phyloP scores from a whole-genome alignment of 257 asterid species.

The Schizonepeta tenuifolia region DNA sequence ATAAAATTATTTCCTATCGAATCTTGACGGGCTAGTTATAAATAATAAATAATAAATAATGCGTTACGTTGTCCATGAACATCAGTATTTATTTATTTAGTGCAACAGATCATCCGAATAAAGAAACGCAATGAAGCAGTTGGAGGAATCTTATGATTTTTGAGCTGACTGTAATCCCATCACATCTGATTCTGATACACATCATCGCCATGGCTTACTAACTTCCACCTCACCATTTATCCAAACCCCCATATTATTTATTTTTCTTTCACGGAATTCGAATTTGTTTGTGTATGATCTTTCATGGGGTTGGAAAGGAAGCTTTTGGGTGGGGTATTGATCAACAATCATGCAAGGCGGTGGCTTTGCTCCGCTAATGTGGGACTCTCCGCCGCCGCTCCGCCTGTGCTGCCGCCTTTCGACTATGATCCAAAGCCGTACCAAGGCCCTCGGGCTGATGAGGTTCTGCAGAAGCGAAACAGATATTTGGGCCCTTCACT shows the following conservation, averaged over 20 bases:
- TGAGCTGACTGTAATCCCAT: no score
- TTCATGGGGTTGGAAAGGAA: conserved; percentile 46
- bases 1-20: no score
- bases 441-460: conserved; percentile 80
- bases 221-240: conserved; percentile 22
- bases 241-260: background rate
- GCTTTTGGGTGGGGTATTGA: conserved; percentile 28
- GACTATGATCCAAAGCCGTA: conserved; percentile 78
- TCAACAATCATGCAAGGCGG: conserved; percentile 2
- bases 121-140: no score
- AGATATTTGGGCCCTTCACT: conserved; percentile 85
- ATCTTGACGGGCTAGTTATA: no score
- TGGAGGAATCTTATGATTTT: no score
- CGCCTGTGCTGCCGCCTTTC: conserved; percentile 73
- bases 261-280: background rate
- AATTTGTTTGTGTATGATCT: background rate
- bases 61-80: no score
- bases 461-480: conserved; percentile 74
- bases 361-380: background rate
- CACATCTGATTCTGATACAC: no score
- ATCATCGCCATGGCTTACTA: no score
- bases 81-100: no score
- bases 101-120: no score
- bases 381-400: conserved; percentile 42
- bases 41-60: no score